Percentiles rank a stretch among this genome's conserved stretches.
Conservation (phyloP, 306 rosid species). For the Inga leiocalycina region DNA sequence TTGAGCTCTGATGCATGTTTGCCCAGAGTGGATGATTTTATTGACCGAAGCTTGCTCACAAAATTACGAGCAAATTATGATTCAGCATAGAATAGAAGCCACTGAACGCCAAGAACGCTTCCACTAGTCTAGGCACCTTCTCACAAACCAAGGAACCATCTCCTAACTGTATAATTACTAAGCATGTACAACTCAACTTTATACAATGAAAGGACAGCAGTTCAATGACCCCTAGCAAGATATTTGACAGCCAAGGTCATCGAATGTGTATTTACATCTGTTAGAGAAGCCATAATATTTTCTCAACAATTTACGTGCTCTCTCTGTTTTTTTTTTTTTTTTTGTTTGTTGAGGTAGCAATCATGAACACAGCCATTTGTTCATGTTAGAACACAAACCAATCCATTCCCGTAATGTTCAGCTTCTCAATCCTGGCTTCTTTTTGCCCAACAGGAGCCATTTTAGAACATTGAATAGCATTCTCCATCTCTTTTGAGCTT, state of each 20-base stretch:
- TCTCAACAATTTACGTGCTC: not conserved
- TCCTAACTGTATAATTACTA: constrained; percentile 31
- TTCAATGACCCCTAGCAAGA: constrained; percentile 38
- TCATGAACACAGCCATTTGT: constrained; percentile 18
- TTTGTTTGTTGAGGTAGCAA: constrained; percentile 32
- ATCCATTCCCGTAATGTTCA: constrained; percentile 31
- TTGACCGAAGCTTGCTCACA: constrained; percentile 31
- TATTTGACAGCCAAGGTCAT: constrained; percentile 36
- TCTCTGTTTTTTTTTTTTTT: not conserved
- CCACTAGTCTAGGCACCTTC: constrained; percentile 29
- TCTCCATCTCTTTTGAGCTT: constrained; percentile 87
- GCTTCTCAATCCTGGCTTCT: constrained; percentile 23
- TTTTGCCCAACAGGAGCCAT: constrained; percentile 64
- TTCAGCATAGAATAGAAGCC: constrained; percentile 7
- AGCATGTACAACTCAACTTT: constrained; percentile 43
- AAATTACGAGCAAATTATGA: constrained; percentile 43
- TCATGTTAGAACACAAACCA: constrained; percentile 18
- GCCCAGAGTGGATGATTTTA: constrained; percentile 24
- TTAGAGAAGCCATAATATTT: constrained; percentile 32
- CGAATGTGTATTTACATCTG: constrained; percentile 51
- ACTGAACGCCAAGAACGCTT: constrained; percentile 20
- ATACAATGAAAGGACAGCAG: constrained; percentile 25
- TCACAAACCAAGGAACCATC: constrained; percentile 36
- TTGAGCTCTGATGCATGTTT: not conserved
- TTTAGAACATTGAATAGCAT: constrained; percentile 71